A percentile compares a stretch with the other conserved stretches of the same genome.
Evolutionary conservation across 768 basidiomycete species (phyloP).

Genomic region (Xerocomellus intermedius): DNA sequence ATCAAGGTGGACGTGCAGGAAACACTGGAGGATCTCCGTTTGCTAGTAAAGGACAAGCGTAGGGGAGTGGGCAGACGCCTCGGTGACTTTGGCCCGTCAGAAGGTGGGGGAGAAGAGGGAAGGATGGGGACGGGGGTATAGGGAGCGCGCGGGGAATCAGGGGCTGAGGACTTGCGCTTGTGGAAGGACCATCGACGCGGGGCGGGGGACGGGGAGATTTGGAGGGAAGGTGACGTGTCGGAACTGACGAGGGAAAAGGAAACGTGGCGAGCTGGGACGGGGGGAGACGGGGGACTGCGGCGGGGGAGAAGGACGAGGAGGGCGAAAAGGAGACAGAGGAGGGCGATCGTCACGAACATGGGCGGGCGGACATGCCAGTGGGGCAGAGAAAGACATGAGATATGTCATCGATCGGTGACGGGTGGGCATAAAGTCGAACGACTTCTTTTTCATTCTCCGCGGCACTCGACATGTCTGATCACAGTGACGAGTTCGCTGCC

Average conservation of each 20-base stretch:
- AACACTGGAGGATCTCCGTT: conserved; percentile 6
- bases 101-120: not conserved
- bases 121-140: not conserved
- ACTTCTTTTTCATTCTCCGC: conserved; percentile 18
- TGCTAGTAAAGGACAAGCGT: conserved; percentile 7
- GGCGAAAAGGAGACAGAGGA: conserved; percentile 9
- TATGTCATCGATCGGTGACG: not conserved
- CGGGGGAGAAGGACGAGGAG: not conserved
- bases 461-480: conserved; percentile 19
- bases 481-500: conserved; percentile 41
- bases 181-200: conserved; percentile 2
- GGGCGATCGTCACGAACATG: conserved; percentile 3
- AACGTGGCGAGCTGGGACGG: conserved; percentile 15
- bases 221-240: not conserved
- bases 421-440: conserved; percentile 15
- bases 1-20: not conserved
- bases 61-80: not conserved
- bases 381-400: not conserved
- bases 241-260: conserved; percentile 6
- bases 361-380: not conserved
- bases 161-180: not conserved
- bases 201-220: not conserved
- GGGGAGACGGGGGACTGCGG: not conserved
- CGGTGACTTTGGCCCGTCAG: not conserved
- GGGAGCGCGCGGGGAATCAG: not conserved